Conservation (phyloP, 1,284 basidiomycete species). For the Coniferiporia weirii region DNA sequence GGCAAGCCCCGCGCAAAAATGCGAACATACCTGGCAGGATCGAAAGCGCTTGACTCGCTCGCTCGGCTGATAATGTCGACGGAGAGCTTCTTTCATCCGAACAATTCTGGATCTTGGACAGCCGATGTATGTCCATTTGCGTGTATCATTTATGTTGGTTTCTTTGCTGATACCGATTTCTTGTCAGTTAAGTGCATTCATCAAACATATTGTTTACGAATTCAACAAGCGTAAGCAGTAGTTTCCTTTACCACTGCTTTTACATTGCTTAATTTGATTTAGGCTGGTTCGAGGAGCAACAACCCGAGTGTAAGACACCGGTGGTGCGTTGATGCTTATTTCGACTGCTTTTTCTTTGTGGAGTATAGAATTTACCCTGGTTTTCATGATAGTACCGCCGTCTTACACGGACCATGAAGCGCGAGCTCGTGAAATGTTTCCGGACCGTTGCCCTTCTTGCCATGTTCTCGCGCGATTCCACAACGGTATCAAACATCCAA, state of each 20-base stretch:
- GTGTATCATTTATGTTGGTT: background rate
- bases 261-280: constrained; percentile 12
- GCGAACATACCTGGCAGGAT: constrained; percentile 75
- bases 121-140: constrained; percentile 44
- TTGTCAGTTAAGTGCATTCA: constrained; percentile 68
- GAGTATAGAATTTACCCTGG: constrained; percentile 9
- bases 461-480: constrained; percentile 83
- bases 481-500: constrained; percentile 62
- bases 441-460: constrained; percentile 81
- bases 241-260: background rate
- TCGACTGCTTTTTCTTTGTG: background rate
- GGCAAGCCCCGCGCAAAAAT: constrained; percentile 34
- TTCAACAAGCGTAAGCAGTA: constrained; percentile 71
- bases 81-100: constrained; percentile 86
- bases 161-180: constrained; percentile 1
- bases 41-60: constrained; percentile 82
- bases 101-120: constrained; percentile 69
- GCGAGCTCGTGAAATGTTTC: constrained; percentile 80
- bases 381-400: constrained; percentile 53
- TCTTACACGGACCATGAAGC: constrained; percentile 75
- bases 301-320: constrained; percentile 81
- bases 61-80: constrained; percentile 82
- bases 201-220: constrained; percentile 82
- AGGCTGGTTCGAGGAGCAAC: constrained; percentile 82
- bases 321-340: constrained; percentile 32